phyloP scores from a whole-genome alignment of 148 eudicot genomes.

The Cornus suecica region DNA sequence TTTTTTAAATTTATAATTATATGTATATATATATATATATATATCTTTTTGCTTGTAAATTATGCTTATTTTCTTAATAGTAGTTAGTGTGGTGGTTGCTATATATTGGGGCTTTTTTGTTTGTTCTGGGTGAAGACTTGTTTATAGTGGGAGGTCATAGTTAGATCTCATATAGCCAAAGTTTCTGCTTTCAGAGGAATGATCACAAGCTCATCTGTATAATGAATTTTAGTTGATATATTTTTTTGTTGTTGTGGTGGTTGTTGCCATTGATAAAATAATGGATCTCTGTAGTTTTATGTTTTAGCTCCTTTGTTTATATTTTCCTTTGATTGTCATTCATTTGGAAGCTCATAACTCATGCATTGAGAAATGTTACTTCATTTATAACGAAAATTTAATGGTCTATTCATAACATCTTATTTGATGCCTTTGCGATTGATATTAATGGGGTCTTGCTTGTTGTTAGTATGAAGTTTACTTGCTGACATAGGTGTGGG shows the following conservation, averaged over 20 bases:
- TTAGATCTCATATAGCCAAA: background rate
- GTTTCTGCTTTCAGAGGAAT: too few relatives aligned
- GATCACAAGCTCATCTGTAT: background rate
- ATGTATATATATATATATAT: too few relatives aligned
- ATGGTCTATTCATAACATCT: background rate
- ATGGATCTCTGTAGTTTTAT: background rate
- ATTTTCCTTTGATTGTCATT: background rate
- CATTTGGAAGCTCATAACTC: background rate
- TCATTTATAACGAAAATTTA: background rate
- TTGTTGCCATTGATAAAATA: background rate
- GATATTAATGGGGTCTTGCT: background rate
- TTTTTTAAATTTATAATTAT: too few relatives aligned
- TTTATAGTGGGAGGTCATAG: background rate
- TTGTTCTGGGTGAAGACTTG: background rate
- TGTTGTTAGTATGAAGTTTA: background rate
- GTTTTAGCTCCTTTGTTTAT: background rate
- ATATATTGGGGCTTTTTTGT: too few relatives aligned
- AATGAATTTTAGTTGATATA: background rate
- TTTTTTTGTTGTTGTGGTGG: too few relatives aligned
- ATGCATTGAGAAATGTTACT: background rate
- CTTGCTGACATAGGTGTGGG: background rate
- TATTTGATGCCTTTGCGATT: background rate
- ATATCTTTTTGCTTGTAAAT: too few relatives aligned
- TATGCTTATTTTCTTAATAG: background rate
- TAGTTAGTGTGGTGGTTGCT: background rate